A percentile compares a stretch with the other conserved stretches of the same genome.
Conservation (phyloP, 805 yeast genomes). For the Metschnikowia continentalis region DNA sequence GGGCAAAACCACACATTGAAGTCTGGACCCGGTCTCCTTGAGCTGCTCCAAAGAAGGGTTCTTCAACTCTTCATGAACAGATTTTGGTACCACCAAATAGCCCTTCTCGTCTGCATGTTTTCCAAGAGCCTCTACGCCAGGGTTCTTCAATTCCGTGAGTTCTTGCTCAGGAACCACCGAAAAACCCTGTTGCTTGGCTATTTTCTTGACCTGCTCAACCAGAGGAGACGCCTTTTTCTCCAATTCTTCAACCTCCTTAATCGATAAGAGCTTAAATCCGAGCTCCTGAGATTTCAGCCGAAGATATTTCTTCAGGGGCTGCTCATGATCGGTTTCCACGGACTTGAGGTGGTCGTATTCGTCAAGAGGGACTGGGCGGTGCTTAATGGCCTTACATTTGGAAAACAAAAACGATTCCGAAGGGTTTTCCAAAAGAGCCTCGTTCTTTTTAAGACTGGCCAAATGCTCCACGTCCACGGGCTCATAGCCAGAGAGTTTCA, state of each 20-base stretch:
- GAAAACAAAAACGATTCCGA: constrained; percentile 22
- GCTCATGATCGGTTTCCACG: constrained; percentile 25
- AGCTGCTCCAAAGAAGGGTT: constrained; percentile 23
- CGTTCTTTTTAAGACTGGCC: constrained; percentile 12
- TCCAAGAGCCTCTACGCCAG: constrained; percentile 9
- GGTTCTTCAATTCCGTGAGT: constrained; percentile 7
- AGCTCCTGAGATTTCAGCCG: constrained; percentile 33
- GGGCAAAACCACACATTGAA: constrained; percentile 12
- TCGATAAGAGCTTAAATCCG: constrained; percentile 29
- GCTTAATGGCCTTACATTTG: constrained; percentile 18
- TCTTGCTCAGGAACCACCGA: constrained; percentile 9
- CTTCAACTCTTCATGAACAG: constrained; percentile 3
- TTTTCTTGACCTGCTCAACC: neutral
- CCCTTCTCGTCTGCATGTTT: constrained; percentile 7
- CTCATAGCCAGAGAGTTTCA: constrained; percentile 17
- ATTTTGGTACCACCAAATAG: constrained; percentile 10
- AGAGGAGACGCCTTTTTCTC: constrained; percentile 15
- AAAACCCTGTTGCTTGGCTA: constrained; percentile 8
- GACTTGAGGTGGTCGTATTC: constrained; percentile 16
- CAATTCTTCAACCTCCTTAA: constrained; percentile 29
- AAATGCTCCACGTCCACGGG: constrained; percentile 13
- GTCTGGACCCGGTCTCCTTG: constrained; percentile 9
- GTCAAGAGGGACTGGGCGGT: constrained; percentile 16
- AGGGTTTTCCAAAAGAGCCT: constrained; percentile 19
- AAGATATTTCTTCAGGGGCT: constrained; percentile 31